A percentile compares a stretch with the other conserved stretches of the same genome.
These are phyloP conservation scores for Penicillium psychrofluorescens DNA, from an alignment of 495 filamentous ascomycete genomes.

Conservation along the genomic window DNA sequence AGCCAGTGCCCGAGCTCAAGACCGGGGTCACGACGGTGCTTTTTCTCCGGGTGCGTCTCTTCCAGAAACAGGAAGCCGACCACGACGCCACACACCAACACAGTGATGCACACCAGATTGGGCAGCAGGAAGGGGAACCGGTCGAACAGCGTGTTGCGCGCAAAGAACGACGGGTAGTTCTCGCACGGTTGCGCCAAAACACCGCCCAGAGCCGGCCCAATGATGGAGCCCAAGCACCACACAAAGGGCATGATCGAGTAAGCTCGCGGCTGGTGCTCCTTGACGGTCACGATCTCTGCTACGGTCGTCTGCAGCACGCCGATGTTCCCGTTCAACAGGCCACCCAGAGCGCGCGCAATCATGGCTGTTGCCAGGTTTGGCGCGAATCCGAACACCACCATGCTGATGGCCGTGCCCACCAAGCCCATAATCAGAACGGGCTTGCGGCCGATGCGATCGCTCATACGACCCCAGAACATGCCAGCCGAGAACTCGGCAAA, in stretches of 20 bases:
- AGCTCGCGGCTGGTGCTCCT: slow-evolving; percentile 85
- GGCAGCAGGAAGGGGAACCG: slow-evolving; percentile 85
- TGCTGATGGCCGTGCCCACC: slow-evolving; percentile 84
- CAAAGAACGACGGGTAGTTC: slow-evolving; percentile 72
- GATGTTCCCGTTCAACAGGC: slow-evolving; percentile 91
- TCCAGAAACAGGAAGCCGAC: slow-evolving; percentile 87
- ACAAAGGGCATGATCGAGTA: slow-evolving; percentile 97
- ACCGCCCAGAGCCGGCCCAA: slow-evolving; percentile 87
- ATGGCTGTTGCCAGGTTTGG: slow-evolving; percentile 76
- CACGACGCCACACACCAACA: slow-evolving; percentile 70
- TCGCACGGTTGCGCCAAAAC: slow-evolving; percentile 78
- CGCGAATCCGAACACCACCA: slow-evolving; percentile 89
- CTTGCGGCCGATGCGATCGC: slow-evolving; percentile 88
- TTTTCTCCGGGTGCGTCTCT: slow-evolving; percentile 87
- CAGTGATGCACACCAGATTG: slow-evolving; percentile 79
- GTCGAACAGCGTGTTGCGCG: slow-evolving; percentile 69
- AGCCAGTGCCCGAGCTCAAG: slow-evolving; percentile 72
- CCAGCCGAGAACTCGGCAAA: slow-evolving; percentile 90
- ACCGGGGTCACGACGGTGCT: slow-evolving; percentile 65
- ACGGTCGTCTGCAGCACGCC: slow-evolving; percentile 94
- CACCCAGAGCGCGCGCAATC: slow-evolving; percentile 80
- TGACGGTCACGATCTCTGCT: slow-evolving; percentile 82
- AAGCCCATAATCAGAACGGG: slow-evolving; percentile 84
- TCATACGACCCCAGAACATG: slow-evolving; percentile 86
- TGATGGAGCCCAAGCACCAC: slow-evolving; percentile 90